phyloP scores from a whole-genome alignment of 2,329 filamentous ascomycete species.

The Pseudopithomyces chartarum region DNA sequence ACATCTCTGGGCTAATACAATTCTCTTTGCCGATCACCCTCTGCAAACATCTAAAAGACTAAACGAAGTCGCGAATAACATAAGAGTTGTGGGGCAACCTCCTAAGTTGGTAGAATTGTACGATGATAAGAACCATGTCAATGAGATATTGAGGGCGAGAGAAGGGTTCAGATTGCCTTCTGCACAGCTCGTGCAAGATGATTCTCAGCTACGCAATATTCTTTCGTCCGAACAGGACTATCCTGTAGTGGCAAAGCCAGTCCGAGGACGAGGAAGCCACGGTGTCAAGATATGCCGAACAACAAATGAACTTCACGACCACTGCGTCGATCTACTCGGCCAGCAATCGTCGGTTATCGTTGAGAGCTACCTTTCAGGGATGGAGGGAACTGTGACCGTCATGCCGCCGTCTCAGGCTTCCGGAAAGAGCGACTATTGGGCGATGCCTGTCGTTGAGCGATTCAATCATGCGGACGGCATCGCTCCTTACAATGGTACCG shows the following conservation, averaged over 20 bases:
- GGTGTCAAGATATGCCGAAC: conserved; percentile 54
- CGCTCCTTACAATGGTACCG: conserved; percentile 56
- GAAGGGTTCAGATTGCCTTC: conserved; percentile 50
- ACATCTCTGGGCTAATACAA: conserved; percentile 58
- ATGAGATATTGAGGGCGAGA: conserved; percentile 46
- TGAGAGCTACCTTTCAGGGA: conserved; percentile 55
- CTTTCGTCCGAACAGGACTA: conserved; percentile 14
- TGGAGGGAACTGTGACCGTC: conserved; percentile 58
- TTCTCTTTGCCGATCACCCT: conserved; percentile 56
- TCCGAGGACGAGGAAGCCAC: conserved; percentile 56
- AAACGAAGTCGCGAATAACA: conserved; percentile 26
- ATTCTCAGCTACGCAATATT: conserved; percentile 15
- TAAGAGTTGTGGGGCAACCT: conserved; percentile 54
- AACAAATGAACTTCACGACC: conserved; percentile 36
- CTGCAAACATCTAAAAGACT: conserved; percentile 50
- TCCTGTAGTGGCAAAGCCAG: conserved; percentile 56
- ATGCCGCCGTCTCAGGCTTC: conserved; percentile 52
- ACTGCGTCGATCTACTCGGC: conserved; percentile 42
- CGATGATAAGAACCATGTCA: conserved; percentile 58
- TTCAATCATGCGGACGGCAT: conserved; percentile 56
- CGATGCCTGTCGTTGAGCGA: conserved; percentile 52
- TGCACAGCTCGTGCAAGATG: conserved; percentile 35
- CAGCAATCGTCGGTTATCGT: conserved; percentile 50
- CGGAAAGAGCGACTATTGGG: conserved; percentile 45
- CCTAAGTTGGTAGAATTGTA: conserved; percentile 54